These are phyloP conservation scores for Vicia villosa DNA, from an alignment of 306 rosid genomes.

Conservation along the genomic window DNA sequence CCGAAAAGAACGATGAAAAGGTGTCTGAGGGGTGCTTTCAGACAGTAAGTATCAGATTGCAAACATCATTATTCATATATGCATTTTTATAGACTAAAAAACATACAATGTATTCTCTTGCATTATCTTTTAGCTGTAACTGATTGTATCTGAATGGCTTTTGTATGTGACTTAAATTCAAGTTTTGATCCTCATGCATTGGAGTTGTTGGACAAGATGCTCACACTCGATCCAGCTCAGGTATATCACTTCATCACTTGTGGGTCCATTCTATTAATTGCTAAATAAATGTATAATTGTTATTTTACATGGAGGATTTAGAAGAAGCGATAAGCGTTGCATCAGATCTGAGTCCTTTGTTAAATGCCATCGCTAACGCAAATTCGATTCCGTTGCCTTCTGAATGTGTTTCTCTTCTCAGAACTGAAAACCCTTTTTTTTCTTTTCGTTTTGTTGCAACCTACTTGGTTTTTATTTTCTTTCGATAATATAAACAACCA, in stretches of 20 bases:
- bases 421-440: slow-evolving; percentile 13
- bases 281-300: not conserved
- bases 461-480: not conserved
- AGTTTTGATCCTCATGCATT: slow-evolving; percentile 69
- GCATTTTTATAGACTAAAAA: not conserved
- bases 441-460: not conserved
- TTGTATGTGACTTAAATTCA: not conserved
- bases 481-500: not conserved
- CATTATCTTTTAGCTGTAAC: not conserved
- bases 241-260: slow-evolving; percentile 36
- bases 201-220: slow-evolving; percentile 70
- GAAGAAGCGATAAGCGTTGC: slow-evolving; percentile 39
- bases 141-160: slow-evolving; percentile 8
- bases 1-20: slow-evolving; percentile 68
- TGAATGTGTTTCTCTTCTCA: too few relatives aligned
- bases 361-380: slow-evolving; percentile 31
- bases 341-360: slow-evolving; percentile 43
- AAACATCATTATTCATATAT: slow-evolving; percentile 9
- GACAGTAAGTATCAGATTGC: slow-evolving; percentile 50
- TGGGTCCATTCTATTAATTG: slow-evolving; percentile 9
- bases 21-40: slow-evolving; percentile 61
- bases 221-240: slow-evolving; percentile 74
- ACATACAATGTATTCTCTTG: not conserved
- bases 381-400: slow-evolving; percentile 4
- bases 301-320: slow-evolving; percentile 21